Evolutionary conservation across 2,329 filamentous ascomycete genomes (phyloP), one percentile per base, ranked within the genome.

Genomic region (Diaporthe sp.): DNA sequence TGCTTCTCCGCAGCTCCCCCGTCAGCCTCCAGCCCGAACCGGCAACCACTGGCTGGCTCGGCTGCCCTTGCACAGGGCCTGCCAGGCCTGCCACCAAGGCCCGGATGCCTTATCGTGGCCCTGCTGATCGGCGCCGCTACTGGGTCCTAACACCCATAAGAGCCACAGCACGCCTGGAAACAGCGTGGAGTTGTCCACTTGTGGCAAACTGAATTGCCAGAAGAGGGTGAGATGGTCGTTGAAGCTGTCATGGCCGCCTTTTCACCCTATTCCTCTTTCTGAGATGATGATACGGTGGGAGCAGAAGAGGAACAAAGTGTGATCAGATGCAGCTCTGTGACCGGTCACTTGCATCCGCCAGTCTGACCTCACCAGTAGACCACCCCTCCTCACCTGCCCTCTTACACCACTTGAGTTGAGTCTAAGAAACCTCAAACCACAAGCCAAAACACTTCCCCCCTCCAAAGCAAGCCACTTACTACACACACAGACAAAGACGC

Each of bases 1-100:
- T 67, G 61, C 28, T 38, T 50, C 61, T 66, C 61, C 61, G 30
- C 61, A 50, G 61, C 61, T 25, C 61, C 61, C 19, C 61, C 45
- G 22, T 67, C 61, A 67, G 61, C 42, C 40, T 47, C 40, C 58
- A 42, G n/a, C n/a, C 38, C 15, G 25, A 45, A 66, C 19, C 61
- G 42, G 28, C 42, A 17, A 35, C 17, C 9, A 47, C 40, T 33
- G 60, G 40, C 12, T 50, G 42, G 61, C 38, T 45, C 58, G 40
- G 38, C 40, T 64, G 58, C 19, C 15, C 38, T 28, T 8, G 38
- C 38, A 12, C 57, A 60, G 55, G 54, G n/a, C 54, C 30, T 57
- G 35, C 22, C 57, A 60, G 35, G 57, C 58, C 38, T 30, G n/a
- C 60, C 40, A 64, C 25, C 42, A 33, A n/a, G 42, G 22, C 61